Conservation (phyloP, 2,329 filamentous ascomycete species). For the Phialemonium atrogriseum region DNA sequence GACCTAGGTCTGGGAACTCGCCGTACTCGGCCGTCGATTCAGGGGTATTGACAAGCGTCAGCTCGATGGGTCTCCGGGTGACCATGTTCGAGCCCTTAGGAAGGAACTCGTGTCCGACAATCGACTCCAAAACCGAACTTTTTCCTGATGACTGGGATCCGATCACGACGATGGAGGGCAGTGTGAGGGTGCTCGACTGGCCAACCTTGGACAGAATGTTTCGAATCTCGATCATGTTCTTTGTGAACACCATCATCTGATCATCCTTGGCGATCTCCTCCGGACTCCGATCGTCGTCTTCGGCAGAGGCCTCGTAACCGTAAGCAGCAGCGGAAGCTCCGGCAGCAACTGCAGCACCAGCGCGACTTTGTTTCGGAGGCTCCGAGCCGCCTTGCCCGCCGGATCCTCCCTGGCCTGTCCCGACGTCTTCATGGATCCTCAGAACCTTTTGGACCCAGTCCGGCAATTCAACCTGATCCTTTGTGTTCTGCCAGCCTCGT, state of each 20-base stretch:
- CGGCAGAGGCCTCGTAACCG: constrained; percentile 61
- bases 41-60: constrained; percentile 92
- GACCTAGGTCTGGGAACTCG: constrained; percentile 86
- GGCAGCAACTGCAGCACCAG: constrained; percentile 49
- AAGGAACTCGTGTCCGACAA: constrained; percentile 95
- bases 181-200: constrained; percentile 77
- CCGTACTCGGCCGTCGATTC: constrained; percentile 82
- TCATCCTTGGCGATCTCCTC: constrained; percentile 75
- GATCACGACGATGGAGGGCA: constrained; percentile 98
- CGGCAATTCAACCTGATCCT: constrained; percentile 59
- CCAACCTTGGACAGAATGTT: constrained; percentile 86
- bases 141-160: constrained; percentile 98
- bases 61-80: constrained; percentile 86
- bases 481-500: constrained; percentile 76
- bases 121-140: constrained; percentile 92
- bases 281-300: constrained; percentile 53
- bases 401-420: constrained; percentile 37
- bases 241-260: constrained; percentile 98
- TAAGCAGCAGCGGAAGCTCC: constrained; percentile 72
- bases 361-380: constrained; percentile 50
- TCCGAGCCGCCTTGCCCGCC: constrained; percentile 42
- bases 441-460: constrained; percentile 77
- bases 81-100: constrained; percentile 99
- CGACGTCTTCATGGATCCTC: constrained; percentile 50
- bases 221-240: constrained; percentile 99